Percentiles rank a stretch among this genome's conserved stretches.
Conservation (phyloP, 2,329 filamentous ascomycete genomes). For the Colletotrichum horii region DNA sequence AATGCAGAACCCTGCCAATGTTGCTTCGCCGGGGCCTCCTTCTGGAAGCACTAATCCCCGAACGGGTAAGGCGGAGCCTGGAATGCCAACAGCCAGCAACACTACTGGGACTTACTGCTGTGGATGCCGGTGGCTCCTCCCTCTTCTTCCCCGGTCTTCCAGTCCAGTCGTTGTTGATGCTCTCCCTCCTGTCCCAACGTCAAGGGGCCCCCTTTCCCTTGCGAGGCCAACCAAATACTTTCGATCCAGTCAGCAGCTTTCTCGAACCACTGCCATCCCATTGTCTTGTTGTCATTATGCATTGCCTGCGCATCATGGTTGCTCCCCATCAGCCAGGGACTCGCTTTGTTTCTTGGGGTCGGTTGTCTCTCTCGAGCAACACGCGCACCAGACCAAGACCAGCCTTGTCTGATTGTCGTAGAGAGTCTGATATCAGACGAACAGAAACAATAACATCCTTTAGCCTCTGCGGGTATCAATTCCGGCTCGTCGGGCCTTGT, state of each 20-base stretch:
- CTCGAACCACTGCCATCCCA: background rate
- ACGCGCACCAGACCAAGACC: background rate
- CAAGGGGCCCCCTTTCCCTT: background rate
- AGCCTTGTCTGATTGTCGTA: background rate
- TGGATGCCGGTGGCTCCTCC: slow-evolving; percentile 2
- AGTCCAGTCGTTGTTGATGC: background rate
- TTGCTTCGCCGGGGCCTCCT: background rate
- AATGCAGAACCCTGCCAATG: slow-evolving; percentile 8
- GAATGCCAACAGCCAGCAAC: background rate
- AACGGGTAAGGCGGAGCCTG: background rate
- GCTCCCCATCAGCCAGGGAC: background rate
- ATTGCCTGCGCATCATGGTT: slow-evolving; percentile 2
- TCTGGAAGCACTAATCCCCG: background rate
- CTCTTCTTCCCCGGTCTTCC: background rate
- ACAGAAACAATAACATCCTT: background rate
- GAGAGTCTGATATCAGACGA: background rate
- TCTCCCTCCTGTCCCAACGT: background rate
- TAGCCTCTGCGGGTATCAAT: background rate
- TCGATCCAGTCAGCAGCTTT: slow-evolving; percentile 2
- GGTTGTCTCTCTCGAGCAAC: background rate
- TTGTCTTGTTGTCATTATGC: slow-evolving; percentile 11
- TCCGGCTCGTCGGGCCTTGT: background rate
- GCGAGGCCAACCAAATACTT: slow-evolving; percentile 4
- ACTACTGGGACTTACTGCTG: background rate
- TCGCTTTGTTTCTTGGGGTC: background rate